Evolutionary conservation across 805 yeast species (phyloP).

Genomic region (Sugiyamaella valdiviana): DNA sequence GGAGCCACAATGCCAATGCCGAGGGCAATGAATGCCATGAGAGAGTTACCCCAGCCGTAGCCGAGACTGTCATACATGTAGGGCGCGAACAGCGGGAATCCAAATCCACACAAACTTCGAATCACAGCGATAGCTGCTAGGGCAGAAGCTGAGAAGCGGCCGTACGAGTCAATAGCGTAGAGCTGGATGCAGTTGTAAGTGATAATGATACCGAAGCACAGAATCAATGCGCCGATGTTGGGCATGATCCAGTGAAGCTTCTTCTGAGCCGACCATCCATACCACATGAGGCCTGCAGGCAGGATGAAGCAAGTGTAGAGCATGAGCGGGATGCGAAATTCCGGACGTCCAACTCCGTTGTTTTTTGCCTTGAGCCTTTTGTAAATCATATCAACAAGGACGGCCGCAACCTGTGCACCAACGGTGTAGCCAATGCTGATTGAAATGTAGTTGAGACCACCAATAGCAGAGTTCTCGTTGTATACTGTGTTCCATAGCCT

Average conservation of each 20-base stretch:
- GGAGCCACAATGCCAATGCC: conserved; percentile 58
- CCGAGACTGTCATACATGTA: conserved; percentile 50
- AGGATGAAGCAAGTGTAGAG: conserved; percentile 47
- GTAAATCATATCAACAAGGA: conserved; percentile 38
- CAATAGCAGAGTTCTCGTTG: conserved; percentile 41
- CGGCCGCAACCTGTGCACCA: conserved; percentile 45
- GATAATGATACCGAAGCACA: conserved; percentile 51
- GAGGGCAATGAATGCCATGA: conserved; percentile 52
- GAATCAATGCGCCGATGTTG: conserved; percentile 52
- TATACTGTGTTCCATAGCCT: conserved; percentile 43
- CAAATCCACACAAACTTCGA: conserved; percentile 60
- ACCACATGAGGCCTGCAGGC: conserved; percentile 60
- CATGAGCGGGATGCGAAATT: conserved; percentile 50
- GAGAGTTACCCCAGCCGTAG: conserved; percentile 65
- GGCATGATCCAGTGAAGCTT: conserved; percentile 59
- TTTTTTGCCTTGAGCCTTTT: conserved; percentile 37
- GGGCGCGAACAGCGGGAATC: conserved; percentile 60
- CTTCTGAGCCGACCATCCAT: conserved; percentile 64
- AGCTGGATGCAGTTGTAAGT: conserved; percentile 58
- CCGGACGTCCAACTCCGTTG: conserved; percentile 53
- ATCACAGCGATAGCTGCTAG: conserved; percentile 60
- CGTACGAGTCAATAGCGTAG: conserved; percentile 64
- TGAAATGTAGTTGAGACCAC: conserved; percentile 57
- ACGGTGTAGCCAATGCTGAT: conserved; percentile 48
- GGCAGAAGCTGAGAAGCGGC: conserved; percentile 59